Conservation (phyloP, 192 early-diverging fungal genomes). For the Gonapodya sp. region DNA sequence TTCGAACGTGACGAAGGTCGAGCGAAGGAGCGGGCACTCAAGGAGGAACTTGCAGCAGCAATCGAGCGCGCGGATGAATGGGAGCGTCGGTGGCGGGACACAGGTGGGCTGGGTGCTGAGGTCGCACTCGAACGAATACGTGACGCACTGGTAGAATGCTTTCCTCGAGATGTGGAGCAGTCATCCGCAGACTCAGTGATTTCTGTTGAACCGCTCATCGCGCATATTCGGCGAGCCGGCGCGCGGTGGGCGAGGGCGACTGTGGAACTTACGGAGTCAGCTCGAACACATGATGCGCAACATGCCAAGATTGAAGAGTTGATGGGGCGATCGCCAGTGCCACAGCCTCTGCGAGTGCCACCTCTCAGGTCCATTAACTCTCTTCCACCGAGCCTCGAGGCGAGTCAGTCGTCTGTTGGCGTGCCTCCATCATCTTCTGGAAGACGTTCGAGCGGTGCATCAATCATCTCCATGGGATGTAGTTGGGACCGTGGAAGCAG, state of each 20-base stretch:
- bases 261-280: not conserved
- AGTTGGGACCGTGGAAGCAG: not conserved
- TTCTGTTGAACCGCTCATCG: not conserved
- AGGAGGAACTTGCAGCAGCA: not conserved
- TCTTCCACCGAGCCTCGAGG: not conserved
- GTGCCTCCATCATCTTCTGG: not conserved
- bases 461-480: not conserved
- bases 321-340: not conserved
- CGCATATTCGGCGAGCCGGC: not conserved
- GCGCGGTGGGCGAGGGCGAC: not conserved
- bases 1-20: not conserved
- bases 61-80: not conserved
- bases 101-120: not conserved
- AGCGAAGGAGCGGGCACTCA: not conserved
- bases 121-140: not conserved
- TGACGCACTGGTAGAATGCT: not conserved
- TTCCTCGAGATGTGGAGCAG: not conserved
- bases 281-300: not conserved
- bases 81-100: not conserved
- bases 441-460: not conserved
- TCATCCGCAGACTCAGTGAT: not conserved
- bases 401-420: not conserved
- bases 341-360: not conserved
- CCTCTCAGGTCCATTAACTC: not conserved
- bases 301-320: not conserved